These are phyloP conservation scores for Penicillium angulare DNA, from an alignment of 495 filamentous ascomycete species.

Conservation along the genomic window DNA sequence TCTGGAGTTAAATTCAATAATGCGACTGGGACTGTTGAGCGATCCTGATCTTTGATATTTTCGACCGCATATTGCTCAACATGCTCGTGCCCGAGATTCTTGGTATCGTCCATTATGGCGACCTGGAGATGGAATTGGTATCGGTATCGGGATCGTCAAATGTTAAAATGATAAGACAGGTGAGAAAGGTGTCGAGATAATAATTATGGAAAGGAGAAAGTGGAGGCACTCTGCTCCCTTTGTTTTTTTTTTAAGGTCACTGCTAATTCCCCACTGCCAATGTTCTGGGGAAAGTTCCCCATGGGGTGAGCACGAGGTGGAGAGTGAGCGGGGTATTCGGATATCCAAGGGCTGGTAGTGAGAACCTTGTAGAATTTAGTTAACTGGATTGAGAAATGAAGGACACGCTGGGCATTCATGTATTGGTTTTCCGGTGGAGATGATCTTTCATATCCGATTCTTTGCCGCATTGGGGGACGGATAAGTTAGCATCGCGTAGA, in stretches of 20 bases:
- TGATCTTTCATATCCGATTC: too few species aligned
- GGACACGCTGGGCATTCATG: neutral
- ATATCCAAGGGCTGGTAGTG: too few species aligned
- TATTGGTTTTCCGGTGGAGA: too few species aligned
- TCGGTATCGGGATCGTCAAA: too few species aligned
- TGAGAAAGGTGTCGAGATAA: too few species aligned
- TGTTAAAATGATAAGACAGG: too few species aligned
- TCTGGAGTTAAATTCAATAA: constrained; percentile 2
- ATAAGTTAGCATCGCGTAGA: too few species aligned
- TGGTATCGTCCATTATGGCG: neutral
- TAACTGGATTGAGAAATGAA: neutral
- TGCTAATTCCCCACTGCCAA: neutral
- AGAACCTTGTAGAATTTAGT: neutral
- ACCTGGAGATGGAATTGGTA: neutral
- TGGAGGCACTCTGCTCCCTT: neutral
- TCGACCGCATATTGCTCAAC: neutral
- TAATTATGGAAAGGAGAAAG: neutral
- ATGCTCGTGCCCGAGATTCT: neutral
- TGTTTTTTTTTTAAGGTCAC: neutral
- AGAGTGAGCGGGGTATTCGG: neutral
- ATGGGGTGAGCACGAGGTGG: neutral
- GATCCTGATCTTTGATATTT: neutral
- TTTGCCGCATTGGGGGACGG: too few species aligned
- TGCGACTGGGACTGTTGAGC: neutral
- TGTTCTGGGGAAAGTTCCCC: neutral